Percentiles rank a stretch among this genome's conserved stretches.
phyloP scores from a whole-genome alignment of 2,329 filamentous ascomycete species.

The Chaetomiaceae sp. region DNA sequence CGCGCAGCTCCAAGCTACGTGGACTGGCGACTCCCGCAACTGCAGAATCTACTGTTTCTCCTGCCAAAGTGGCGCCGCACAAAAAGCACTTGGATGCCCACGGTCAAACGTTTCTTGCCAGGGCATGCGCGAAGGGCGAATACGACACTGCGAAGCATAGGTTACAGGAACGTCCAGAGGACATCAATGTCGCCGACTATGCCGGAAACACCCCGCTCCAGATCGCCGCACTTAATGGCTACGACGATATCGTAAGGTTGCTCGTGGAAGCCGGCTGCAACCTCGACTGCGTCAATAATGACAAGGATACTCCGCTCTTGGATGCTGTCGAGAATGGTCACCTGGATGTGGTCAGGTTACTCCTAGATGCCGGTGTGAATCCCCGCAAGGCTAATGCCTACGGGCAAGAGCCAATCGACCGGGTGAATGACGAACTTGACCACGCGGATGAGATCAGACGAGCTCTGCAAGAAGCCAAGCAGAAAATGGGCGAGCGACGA shows the following conservation, averaged over 20 bases:
- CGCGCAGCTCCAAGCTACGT: conserved; percentile 54
- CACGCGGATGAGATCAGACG: conserved; percentile 75
- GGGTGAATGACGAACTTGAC: conserved; percentile 69
- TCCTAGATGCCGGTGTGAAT: conserved; percentile 84
- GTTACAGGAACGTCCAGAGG: conserved; percentile 74
- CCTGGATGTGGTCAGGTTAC: conserved; percentile 76
- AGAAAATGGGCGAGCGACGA: conserved; percentile 50
- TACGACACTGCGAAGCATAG: conserved; percentile 72
- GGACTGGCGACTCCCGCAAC: conserved; percentile 53
- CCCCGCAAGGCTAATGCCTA: conserved; percentile 87
- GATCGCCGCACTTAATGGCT: conserved; percentile 84
- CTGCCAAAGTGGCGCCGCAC: conserved; percentile 64
- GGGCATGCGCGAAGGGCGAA: conserved; percentile 82
- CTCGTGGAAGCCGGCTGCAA: conserved; percentile 81
- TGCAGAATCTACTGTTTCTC: conserved; percentile 58
- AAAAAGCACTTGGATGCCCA: conserved; percentile 91
- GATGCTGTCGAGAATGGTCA: conserved; percentile 97
- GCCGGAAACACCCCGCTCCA: conserved; percentile 96
- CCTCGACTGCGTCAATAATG: conserved; percentile 71
- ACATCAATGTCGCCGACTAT: conserved; percentile 85
- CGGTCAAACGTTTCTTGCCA: conserved; percentile 84
- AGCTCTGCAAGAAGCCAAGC: conserved; percentile 57
- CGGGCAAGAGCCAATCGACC: conserved; percentile 85
- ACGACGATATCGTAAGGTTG: conserved; percentile 80
- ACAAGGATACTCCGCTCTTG: conserved; percentile 88